Evolutionary conservation across 805 yeast species (phyloP), one percentile per base, ranked within the genome.

Genomic region (Saccharomycopsis lassenensis): DNA sequence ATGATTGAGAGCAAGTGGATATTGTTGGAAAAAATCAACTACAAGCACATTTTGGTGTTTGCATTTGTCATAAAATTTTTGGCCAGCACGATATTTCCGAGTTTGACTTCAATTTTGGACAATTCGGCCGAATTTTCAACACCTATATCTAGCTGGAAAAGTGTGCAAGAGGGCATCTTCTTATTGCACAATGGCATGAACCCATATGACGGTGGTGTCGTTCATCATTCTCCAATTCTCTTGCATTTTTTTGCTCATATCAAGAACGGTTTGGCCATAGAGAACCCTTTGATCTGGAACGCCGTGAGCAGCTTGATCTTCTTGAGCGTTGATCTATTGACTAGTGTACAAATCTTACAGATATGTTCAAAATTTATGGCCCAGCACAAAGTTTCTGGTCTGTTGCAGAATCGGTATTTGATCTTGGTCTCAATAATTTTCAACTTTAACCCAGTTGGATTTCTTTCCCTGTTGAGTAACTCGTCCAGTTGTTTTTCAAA

Each of bases 121-220:
- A 56, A 58, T n/a, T 63, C 75, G 2, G 76, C 75, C 5, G 74
- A 79, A 44, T 61, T 81, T 31, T 65, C 86, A 14, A 81, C 94
- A 0, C 85, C 94, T 0, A 61, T 81, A 4, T 69, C 80, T 37
- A 78, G 91, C 24, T 80, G 67, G 56, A 66, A 73, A 48, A 63
- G 73, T 26, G 52, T 82, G 28, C 56, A 64, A 46, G 93, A 81
- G 52, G 87, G 87, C 8, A 58, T 81, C 7, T 82, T 69, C 46
- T 64, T 82, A 34, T 57, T 72, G 37, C 53, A 62, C 3, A 68
- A 75, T 47, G 65, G 64, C 15, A 61, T 80, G 34, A 66, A 75
- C 31, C 74, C 85, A 6, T 89, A 85, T 50, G 73, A 73, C 43
- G 95, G 96, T 7, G 93, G 93, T 17, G 74, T 86, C 12, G 78